A percentile compares a stretch with the other conserved stretches of the same genome.
Conservation (phyloP, 192 early-diverging fungal genomes). For the Oehlia diaphana region DNA sequence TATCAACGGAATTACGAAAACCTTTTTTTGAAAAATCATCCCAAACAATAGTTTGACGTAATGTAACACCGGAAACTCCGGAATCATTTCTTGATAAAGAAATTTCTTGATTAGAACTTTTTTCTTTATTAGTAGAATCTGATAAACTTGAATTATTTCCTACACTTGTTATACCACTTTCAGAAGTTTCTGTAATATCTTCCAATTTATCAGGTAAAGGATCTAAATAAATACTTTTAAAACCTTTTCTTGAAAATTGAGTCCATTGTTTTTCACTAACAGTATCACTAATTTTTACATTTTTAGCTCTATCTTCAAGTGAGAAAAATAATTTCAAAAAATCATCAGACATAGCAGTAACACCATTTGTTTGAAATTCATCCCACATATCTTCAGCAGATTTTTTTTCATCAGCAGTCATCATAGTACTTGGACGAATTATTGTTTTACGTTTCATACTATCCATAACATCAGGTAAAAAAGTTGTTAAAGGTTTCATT, state of each 20-base stretch:
- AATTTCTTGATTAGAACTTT: background rate
- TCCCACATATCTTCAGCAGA: slow-evolving; percentile 22
- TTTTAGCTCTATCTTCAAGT: background rate
- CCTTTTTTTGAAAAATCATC: slow-evolving; percentile 21
- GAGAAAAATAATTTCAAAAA: slow-evolving; percentile 27
- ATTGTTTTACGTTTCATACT: slow-evolving; percentile 22
- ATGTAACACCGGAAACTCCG: background rate
- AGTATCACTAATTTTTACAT: background rate
- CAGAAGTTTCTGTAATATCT: background rate
- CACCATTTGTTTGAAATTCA: slow-evolving; percentile 26
- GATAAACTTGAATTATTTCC: too few relatives aligned
- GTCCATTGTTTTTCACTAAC: background rate
- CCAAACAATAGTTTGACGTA: slow-evolving; percentile 10
- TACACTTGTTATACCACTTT: background rate
- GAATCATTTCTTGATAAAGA: slow-evolving; percentile 14
- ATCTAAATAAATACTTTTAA: slow-evolving; percentile 8
- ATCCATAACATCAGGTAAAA: slow-evolving; percentile 11
- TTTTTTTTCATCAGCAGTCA: slow-evolving; percentile 17
- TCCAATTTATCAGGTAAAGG: background rate
- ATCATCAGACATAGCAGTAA: slow-evolving; percentile 21
- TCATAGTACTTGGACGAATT: slow-evolving; percentile 18
- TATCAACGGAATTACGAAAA: slow-evolving; percentile 9
- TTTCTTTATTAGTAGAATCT: too few relatives aligned
- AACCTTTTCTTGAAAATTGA: slow-evolving; percentile 16
- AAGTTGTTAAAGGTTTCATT: background rate